phyloP scores from a whole-genome alignment of 345 rosid species.

The Orychophragmus violaceus region DNA sequence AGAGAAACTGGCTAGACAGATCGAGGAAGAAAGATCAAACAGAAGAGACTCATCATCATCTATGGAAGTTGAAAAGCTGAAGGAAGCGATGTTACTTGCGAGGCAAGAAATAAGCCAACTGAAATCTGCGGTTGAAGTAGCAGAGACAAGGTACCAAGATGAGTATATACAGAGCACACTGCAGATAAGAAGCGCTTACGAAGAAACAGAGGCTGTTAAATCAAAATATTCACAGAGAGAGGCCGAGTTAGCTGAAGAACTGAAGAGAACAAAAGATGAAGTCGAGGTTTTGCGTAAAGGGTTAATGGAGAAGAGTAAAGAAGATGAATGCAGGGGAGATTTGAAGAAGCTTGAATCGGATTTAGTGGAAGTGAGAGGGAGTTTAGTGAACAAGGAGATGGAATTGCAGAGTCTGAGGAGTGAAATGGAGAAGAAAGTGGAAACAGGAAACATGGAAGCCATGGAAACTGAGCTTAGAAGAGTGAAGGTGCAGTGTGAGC shows the following conservation, averaged over 20 bases:
- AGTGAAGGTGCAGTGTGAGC: conserved; percentile 85
- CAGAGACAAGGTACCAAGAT: too few relatives aligned
- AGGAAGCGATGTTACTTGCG: background rate
- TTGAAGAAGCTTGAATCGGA: conserved; percentile 50
- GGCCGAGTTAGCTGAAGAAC: too few relatives aligned
- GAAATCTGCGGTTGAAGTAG: too few relatives aligned
- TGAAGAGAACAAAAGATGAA: too few relatives aligned
- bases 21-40: too few relatives aligned
- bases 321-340: conserved; percentile 33
- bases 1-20: conserved; percentile 56
- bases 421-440: conserved; percentile 48
- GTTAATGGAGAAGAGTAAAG: too few relatives aligned
- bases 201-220: too few relatives aligned
- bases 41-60: conserved; percentile 22
- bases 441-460: conserved; percentile 36
- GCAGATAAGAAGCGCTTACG: too few relatives aligned
- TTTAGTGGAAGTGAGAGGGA: conserved; percentile 44
- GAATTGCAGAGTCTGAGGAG: conserved; percentile 44
- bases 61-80: conserved; percentile 2
- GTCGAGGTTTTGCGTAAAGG: background rate
- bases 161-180: too few relatives aligned
- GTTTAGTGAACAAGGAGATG: conserved; percentile 42
- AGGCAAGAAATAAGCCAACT: too few relatives aligned
- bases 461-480: conserved; percentile 72
- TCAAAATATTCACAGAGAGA: too few relatives aligned